Evolutionary conservation across 2,329 filamentous ascomycete species (phyloP).

Genomic region (Helicocarpus griseus): DNA sequence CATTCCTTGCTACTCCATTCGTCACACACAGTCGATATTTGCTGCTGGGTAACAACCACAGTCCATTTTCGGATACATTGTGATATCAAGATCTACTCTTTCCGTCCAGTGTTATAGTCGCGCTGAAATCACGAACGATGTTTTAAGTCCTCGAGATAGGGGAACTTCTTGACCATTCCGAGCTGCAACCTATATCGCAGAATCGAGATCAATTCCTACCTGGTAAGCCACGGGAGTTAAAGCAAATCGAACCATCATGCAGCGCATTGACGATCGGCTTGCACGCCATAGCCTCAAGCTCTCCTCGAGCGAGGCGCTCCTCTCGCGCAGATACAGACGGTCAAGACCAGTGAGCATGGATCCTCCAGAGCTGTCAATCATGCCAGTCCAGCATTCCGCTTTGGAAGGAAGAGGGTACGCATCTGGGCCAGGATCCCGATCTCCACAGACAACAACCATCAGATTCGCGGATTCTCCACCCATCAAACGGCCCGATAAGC

Average conservation of each 20-base stretch:
- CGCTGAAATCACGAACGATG: neutral
- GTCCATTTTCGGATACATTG: neutral
- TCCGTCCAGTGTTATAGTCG: neutral
- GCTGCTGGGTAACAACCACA: neutral
- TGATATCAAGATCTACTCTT: neutral
- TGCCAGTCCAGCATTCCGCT: neutral
- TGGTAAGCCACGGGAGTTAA: conserved; percentile 1
- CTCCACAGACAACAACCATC: conserved; percentile 1
- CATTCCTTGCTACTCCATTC: neutral
- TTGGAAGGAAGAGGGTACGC: neutral
- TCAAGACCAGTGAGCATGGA: neutral
- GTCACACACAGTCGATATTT: neutral
- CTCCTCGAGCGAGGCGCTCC: neutral
- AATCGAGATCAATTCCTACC: conserved; percentile 1
- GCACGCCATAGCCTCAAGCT: conserved; percentile 1
- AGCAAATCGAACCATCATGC: neutral
- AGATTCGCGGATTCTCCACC: conserved; percentile 1
- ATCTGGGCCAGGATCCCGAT: neutral
- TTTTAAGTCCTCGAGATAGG: neutral
- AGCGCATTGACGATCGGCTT: conserved; percentile 2
- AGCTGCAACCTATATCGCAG: neutral
- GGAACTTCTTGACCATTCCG: neutral
- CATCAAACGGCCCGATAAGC: neutral
- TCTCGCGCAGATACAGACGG: neutral
- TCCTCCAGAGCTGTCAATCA: neutral